Evolutionary conservation across 352 stramenopile species (phyloP).

Genomic region (Aphanomyces invadans): DNA sequence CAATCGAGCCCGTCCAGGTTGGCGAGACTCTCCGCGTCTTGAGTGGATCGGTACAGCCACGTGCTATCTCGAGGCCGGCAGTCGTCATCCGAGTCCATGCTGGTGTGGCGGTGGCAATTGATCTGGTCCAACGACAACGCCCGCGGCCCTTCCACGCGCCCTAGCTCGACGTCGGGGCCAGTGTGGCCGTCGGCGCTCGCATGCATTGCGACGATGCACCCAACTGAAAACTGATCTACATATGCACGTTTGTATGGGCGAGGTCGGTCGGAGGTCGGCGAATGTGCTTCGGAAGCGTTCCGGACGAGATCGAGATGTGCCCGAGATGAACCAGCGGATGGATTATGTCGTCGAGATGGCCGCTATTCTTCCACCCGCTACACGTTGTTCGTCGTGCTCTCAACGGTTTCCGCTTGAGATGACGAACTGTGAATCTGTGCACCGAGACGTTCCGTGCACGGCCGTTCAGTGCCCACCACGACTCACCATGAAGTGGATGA

Average conservation of each 20-base stretch:
- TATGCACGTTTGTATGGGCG: background rate
- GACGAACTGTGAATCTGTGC: too few relatives aligned
- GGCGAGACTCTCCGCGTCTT: constrained; percentile 5
- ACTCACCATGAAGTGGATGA: too few relatives aligned
- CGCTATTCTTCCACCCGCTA: too few relatives aligned
- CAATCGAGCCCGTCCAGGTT: background rate
- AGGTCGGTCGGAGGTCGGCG: background rate
- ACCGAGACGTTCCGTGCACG: too few relatives aligned
- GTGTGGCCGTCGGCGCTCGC: background rate
- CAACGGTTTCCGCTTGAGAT: too few relatives aligned
- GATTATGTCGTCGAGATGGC: too few relatives aligned
- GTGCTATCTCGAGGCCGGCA: constrained; percentile 1
- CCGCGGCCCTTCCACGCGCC: background rate
- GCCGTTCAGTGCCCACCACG: too few relatives aligned
- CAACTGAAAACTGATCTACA: background rate
- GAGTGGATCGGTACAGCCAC: constrained; percentile 20
- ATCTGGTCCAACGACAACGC: background rate
- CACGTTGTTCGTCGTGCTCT: too few relatives aligned
- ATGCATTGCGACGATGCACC: background rate
- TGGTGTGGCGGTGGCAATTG: background rate
- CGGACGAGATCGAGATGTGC: background rate
- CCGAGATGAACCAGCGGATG: background rate
- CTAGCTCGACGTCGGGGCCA: background rate
- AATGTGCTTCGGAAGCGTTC: background rate
- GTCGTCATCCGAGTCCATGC: background rate